Evolutionary conservation across 768 basidiomycete genomes (phyloP).

Genomic region (Kwoniella sp.): DNA sequence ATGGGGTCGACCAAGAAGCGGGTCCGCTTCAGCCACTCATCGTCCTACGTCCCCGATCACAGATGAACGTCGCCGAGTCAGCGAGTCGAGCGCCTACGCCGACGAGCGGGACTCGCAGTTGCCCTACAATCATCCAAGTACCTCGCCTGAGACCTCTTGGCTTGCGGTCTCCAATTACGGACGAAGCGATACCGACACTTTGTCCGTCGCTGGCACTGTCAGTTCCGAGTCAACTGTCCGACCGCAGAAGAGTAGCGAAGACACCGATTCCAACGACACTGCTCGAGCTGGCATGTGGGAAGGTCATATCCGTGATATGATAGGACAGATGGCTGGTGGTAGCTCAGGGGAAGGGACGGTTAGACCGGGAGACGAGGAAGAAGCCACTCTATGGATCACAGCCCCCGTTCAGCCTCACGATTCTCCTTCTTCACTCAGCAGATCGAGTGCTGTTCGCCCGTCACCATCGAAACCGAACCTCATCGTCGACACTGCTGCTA

Average conservation of each 20-base stretch:
- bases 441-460: slow-evolving; percentile 31
- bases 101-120: slow-evolving; percentile 29
- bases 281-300: slow-evolving; percentile 46
- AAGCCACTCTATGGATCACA: slow-evolving; percentile 52
- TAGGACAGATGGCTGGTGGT: slow-evolving; percentile 20
- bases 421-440: slow-evolving; percentile 17
- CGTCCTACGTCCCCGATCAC: slow-evolving; percentile 10
- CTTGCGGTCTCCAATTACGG: slow-evolving; percentile 16
- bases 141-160: slow-evolving; percentile 34
- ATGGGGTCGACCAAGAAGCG: slow-evolving; percentile 29
- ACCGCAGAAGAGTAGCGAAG: slow-evolving; percentile 28
- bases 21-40: slow-evolving; percentile 24
- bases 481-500: slow-evolving; percentile 31
- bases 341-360: slow-evolving; percentile 8
- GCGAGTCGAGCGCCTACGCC: slow-evolving; percentile 22
- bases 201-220: slow-evolving; percentile 39
- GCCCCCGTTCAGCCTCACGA: slow-evolving; percentile 15
- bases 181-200: slow-evolving; percentile 28
- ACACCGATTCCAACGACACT: slow-evolving; percentile 50
- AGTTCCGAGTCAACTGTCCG: slow-evolving; percentile 40
- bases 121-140: slow-evolving; percentile 24
- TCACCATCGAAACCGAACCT: slow-evolving; percentile 36
- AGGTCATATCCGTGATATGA: slow-evolving; percentile 37
- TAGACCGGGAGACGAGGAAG: slow-evolving; percentile 39
- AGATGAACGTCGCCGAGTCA: slow-evolving; percentile 29